These are phyloP conservation scores for Claviceps monticola DNA, from an alignment of 2,329 filamentous ascomycete genomes.

Conservation along the genomic window DNA sequence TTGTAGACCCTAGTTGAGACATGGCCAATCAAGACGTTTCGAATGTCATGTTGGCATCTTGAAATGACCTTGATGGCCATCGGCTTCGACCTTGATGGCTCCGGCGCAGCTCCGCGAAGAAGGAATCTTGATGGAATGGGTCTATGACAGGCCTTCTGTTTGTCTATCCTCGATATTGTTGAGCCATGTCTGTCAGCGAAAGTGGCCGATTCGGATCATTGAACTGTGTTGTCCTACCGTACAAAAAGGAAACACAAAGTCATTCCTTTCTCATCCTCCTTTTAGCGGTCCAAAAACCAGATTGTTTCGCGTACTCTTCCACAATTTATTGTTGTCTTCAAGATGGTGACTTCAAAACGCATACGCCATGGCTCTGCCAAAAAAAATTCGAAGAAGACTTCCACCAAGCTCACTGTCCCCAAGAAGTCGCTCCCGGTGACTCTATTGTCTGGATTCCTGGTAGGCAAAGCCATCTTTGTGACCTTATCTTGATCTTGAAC, in stretches of 20 bases:
- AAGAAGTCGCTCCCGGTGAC: slow-evolving; percentile 19
- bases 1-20: neutral
- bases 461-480: slow-evolving; percentile 2
- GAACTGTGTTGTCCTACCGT: neutral
- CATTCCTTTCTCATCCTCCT: too few species aligned
- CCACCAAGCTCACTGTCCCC: slow-evolving; percentile 1
- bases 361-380: neutral
- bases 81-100: neutral
- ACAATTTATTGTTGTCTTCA: neutral
- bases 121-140: neutral
- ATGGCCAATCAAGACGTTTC: neutral
- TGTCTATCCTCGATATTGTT: neutral
- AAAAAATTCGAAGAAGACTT: slow-evolving; percentile 4
- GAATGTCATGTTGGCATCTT: neutral
- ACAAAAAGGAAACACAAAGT: neutral
- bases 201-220: neutral
- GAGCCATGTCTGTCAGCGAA: neutral
- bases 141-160: neutral
- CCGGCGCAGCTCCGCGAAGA: too few species aligned
- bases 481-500: too few species aligned
- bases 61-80: neutral
- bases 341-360: slow-evolving; percentile 1
- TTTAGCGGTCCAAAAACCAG: too few species aligned
- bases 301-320: too few species aligned
- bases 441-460: slow-evolving; percentile 21